Base-by-base conservation (phyloP, 495 filamentous ascomycete species). In the Hypomontagnella submonticulosa region DNA sequence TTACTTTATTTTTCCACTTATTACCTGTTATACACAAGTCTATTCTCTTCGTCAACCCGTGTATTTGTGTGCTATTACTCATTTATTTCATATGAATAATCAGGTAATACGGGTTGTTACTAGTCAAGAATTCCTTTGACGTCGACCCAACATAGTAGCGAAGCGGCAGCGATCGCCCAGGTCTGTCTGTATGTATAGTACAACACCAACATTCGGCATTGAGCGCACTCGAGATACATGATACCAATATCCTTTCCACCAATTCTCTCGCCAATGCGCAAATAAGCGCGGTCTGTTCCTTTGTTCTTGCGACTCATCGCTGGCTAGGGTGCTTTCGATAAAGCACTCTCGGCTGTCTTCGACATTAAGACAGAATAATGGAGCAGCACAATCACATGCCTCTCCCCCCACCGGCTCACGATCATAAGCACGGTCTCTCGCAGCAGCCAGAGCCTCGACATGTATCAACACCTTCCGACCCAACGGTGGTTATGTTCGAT, bases 371-470 rank as follows among this genome's bases (percentile, higher is more conserved):
- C 23, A 53, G n/a, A 50, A 51, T 15, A n/a, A 73, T 73, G 71
- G 63, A 71, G 49, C 66, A 59, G 52, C 63, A 68, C 37, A 65
- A 62, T 72, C 71, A 75, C 58, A 70, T 65, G 65, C 49, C 66
- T 56, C 48, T 71, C 37, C 58, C 66, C 30, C 69, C 53, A 36
- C 66, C 59, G 33, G 34, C 55, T 44, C 54, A 51, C 50, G 69
- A 74, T 56, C 71, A 61, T 42, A 72, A 72, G 49, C 57, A 70
- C 38, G 49, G 49, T 12, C 62, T 70, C 13, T 42, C 53, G 13
- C 59, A 58, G 18, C 47, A 67, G 36, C 41, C 50, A 34, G 61
- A 63, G 16, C 57, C 23, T 44, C 67, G 58, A 52, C 66, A 72
- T n/a, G 13, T 52, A 15, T 58, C 70, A 19, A 56, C 71, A 8